Percentiles rank a stretch among this genome's conserved stretches.
phyloP scores from a whole-genome alignment of 2,329 filamentous ascomycete species.

The Pyrenochaeta sp. region DNA sequence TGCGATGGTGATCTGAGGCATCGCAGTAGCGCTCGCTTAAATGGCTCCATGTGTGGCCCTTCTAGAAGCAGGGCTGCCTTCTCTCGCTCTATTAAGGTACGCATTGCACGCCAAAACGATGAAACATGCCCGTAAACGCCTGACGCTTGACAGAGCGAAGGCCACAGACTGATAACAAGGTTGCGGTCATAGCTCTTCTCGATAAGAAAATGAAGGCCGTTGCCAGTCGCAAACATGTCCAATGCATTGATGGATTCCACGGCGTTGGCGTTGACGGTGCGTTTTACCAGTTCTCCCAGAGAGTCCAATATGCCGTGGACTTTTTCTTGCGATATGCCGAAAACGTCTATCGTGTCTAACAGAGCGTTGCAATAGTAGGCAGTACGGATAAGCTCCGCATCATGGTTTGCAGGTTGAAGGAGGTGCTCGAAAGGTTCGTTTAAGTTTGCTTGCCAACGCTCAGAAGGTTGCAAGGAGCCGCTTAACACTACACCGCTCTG shows the following conservation, averaged over 20 bases:
- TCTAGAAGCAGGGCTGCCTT: constrained; percentile 59
- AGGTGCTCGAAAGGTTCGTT: constrained; percentile 73
- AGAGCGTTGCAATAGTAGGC: constrained; percentile 43
- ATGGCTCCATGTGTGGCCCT: constrained; percentile 66
- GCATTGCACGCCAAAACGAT: constrained; percentile 44
- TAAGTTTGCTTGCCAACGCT: constrained; percentile 56
- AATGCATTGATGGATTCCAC: constrained; percentile 9
- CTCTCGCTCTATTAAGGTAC: constrained; percentile 72
- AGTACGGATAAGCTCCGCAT: constrained; percentile 15
- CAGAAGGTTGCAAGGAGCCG: constrained; percentile 30
- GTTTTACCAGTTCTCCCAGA: constrained; percentile 32
- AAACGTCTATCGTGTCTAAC: constrained; percentile 33
- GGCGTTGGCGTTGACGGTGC: constrained; percentile 17
- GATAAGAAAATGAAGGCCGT: constrained; percentile 77
- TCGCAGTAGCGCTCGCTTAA: constrained; percentile 71
- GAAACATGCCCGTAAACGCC: constrained; percentile 68
- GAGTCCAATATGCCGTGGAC: constrained; percentile 26
- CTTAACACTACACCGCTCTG: constrained; percentile 29
- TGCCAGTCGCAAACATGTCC: constrained; percentile 72
- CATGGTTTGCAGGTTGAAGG: constrained; percentile 4
- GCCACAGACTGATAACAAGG: constrained; percentile 62
- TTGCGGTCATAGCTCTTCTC: constrained; percentile 65
- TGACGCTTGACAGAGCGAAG: constrained; percentile 71
- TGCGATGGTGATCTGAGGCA: constrained; percentile 82
- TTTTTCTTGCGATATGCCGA: constrained; percentile 31